Percentiles rank a stretch among this genome's conserved stretches.
Evolutionary conservation across 2,329 filamentous ascomycete species (phyloP).

Genomic region (Ophiostoma sp.): DNA sequence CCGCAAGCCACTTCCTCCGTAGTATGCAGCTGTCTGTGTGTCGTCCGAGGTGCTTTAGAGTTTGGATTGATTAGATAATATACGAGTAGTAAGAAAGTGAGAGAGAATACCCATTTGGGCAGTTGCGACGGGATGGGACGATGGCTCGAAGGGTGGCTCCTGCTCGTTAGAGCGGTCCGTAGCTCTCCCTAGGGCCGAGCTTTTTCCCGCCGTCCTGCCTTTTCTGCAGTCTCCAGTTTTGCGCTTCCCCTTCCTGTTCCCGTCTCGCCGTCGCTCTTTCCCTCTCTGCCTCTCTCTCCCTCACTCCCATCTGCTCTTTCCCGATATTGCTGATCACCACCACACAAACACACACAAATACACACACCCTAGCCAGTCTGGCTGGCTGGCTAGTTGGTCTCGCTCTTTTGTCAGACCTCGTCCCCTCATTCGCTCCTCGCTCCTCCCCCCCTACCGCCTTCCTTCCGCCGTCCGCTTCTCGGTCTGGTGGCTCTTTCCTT

Average conservation of each 20-base stretch:
- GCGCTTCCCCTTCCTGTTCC: not conserved
- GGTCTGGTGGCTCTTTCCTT: conserved; percentile 14
- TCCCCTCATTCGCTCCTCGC: not conserved
- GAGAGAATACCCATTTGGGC: not conserved
- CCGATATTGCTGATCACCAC: conserved; percentile 20
- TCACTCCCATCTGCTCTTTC: conserved; percentile 12
- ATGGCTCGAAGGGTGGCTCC: conserved; percentile 18
- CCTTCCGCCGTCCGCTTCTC: conserved; percentile 15
- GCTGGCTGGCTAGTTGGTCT: not conserved
- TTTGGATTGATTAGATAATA: too few species aligned
- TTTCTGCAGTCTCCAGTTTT: conserved; percentile 4
- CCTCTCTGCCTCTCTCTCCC: not conserved
- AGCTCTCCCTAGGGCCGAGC: conserved; percentile 15
- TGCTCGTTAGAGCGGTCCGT: conserved; percentile 18
- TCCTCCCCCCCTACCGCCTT: conserved; percentile 17
- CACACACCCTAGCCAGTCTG: conserved; percentile 5
- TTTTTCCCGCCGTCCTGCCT: conserved; percentile 7
- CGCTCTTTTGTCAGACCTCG: not conserved
- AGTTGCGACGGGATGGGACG: conserved; percentile 9
- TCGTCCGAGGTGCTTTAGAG: too few species aligned
- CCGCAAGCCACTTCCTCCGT: too few species aligned
- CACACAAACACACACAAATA: not conserved
- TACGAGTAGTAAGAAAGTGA: not conserved
- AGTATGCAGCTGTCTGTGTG: too few species aligned
- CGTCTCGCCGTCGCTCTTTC: not conserved